Conservation (phyloP, 768 basidiomycete genomes). For the Suillus subalutaceus region DNA sequence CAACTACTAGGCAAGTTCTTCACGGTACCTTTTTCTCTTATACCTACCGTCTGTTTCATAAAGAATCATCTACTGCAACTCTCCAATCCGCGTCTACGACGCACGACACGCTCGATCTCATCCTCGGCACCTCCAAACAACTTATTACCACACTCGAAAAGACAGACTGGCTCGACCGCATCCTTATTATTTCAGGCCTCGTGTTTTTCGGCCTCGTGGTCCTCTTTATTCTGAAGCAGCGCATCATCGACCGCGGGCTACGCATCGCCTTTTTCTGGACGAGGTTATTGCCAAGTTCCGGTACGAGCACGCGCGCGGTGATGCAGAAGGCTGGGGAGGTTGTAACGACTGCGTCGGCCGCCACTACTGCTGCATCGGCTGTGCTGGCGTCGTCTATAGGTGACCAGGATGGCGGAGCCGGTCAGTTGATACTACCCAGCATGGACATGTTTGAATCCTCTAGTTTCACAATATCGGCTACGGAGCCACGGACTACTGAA, state of each 20-base stretch:
- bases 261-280: slow-evolving; percentile 90
- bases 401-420: not conserved
- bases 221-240: slow-evolving; percentile 85
- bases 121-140: slow-evolving; percentile 80
- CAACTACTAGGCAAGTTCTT: slow-evolving; percentile 76
- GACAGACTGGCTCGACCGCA: slow-evolving; percentile 89
- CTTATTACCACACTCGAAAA: slow-evolving; percentile 88
- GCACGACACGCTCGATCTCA: slow-evolving; percentile 71
- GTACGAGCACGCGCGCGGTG: not conserved
- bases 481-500: slow-evolving; percentile 3
- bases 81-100: slow-evolving; percentile 73
- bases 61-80: slow-evolving; percentile 80
- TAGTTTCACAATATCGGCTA: not conserved
- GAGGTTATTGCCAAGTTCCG: slow-evolving; percentile 60
- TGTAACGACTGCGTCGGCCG: not conserved
- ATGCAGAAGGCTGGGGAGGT: slow-evolving; percentile 11
- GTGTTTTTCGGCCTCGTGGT: slow-evolving; percentile 84
- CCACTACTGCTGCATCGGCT: not conserved
- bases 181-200: slow-evolving; percentile 81
- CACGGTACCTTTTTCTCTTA: not conserved
- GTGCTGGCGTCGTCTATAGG: not conserved
- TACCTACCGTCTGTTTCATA: not conserved
- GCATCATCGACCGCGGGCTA: slow-evolving; percentile 79
- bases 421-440: not conserved
- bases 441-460: not conserved